Base-by-base conservation (phyloP, 2,329 filamentous ascomycete species). In the Phaeomoniella chlamydospora region DNA sequence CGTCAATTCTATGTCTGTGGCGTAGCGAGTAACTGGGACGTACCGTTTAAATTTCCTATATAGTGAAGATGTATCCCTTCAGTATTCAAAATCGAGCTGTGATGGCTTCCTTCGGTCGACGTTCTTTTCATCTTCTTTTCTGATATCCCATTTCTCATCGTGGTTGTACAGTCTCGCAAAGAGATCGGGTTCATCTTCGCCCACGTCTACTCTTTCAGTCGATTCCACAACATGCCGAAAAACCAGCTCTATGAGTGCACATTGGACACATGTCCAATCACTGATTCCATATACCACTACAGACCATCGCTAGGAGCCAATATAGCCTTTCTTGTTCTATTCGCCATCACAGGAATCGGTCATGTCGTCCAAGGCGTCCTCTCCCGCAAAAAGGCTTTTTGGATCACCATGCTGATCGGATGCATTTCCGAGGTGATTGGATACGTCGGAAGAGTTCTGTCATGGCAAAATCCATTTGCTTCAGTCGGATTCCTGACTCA, bases 401-500 rank as follows among this genome's bases (percentile, higher is more conserved):
- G 22, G 22, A 26, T 26, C 6, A n/a, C 22, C 22, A n/a, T 26
- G 9, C 9, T n/a, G 9, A 26, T 26, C n/a, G 22, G 22, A 6
- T 26, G 22, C n/a, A n/a, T 26, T 26, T 26, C 22, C 22, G 22
- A 26, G n/a, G n/a, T 26, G 9, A 26, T 26, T n/a, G 22, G 22
- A 6, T 26, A 26, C 22, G 22, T 26, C 9, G 22, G 22, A 26
- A 26, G 22, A n/a, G n/a, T 26, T 26, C 22, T 26, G 9, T 26
- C 22, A 26, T 26, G n/a, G 9, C 6, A 26, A 6, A 26, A 26
- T n/a, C 22, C 22, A 26, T 26, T 26, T n/a, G 22, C 6, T 26
- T 6, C 9, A 6, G n/a, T 9, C n/a, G 22, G 22, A 6, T 26
- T 26, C n/a, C n/a, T 26, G 22, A 26, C 22, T 18, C 36, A 42